These are phyloP conservation scores for Alternaria incomplexa DNA, from an alignment of 2,329 filamentous ascomycete species.

Conservation along the genomic window DNA sequence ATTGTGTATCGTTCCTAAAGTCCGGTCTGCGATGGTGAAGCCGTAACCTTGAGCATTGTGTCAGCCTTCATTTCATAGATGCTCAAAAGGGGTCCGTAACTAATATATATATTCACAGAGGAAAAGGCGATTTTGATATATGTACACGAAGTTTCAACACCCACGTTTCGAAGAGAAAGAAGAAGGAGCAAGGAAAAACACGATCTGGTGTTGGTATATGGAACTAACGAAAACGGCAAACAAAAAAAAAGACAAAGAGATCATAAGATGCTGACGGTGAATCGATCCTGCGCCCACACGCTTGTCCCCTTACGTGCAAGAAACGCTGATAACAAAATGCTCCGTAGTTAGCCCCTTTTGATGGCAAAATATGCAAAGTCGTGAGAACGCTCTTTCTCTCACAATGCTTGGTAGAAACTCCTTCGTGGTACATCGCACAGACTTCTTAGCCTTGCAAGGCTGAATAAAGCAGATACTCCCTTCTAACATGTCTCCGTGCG, in stretches of 20 bases:
- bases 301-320: not conserved
- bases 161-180: not conserved
- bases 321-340: not conserved
- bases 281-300: constrained; percentile 1
- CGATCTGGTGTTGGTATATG: constrained; percentile 3
- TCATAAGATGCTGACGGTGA: not conserved
- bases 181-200: not conserved
- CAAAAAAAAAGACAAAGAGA: not conserved
- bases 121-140: not conserved
- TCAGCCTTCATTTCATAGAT: not conserved
- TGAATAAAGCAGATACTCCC: not conserved
- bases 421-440: not conserved
- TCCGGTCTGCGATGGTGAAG: not conserved
- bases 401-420: not conserved
- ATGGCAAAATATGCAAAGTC: not conserved
- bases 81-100: not conserved
- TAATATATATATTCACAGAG: not conserved
- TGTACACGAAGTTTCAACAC: not conserved
- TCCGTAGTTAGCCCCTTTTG: not conserved
- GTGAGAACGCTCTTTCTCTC: not conserved
- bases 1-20: not conserved
- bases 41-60: not conserved
- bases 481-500: not conserved
- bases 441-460: not conserved
- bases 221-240: not conserved